Conservation (phyloP, 2,329 filamentous ascomycete species). For the Penicillium paneum region DNA sequence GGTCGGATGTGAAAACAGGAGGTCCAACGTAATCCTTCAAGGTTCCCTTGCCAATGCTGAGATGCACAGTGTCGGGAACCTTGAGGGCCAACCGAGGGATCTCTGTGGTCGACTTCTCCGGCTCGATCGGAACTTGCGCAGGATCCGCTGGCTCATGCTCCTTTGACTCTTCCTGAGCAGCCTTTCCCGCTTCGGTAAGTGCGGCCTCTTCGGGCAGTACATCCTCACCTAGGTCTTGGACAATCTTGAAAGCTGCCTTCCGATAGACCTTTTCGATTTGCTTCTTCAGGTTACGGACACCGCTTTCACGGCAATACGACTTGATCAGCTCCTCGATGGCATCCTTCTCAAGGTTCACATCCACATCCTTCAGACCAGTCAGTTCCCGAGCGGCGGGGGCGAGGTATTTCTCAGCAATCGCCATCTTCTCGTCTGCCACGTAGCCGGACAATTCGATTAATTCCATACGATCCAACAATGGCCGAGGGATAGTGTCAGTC, state of each 20-base stretch:
- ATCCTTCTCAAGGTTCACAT: constrained; percentile 79
- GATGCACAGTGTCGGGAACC: constrained; percentile 82
- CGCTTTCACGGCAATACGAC: constrained; percentile 95
- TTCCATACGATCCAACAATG: constrained; percentile 94
- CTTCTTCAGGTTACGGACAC: constrained; percentile 97
- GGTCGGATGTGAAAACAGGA: constrained; percentile 90
- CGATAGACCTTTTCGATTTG: constrained; percentile 99
- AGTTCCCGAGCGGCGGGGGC: constrained; percentile 92
- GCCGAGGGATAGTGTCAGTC: constrained; percentile 94
- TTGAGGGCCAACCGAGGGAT: constrained; percentile 71
- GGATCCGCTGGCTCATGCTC: constrained; percentile 60
- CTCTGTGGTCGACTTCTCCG: constrained; percentile 46
- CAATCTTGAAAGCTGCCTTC: constrained; percentile 95
- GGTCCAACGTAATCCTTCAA: constrained; percentile 96
- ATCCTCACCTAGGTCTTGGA: constrained; percentile 86
- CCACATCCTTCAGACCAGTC: constrained; percentile 82
- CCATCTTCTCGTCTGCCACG: constrained; percentile 97
- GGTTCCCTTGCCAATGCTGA: constrained; percentile 82
- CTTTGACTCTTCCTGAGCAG: constrained; percentile 61
- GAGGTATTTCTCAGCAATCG: constrained; percentile 90
- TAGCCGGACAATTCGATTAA: constrained; percentile 95
- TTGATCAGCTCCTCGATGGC: constrained; percentile 97
- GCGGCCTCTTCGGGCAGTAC: constrained; percentile 76
- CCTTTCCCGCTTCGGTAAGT: constrained; percentile 80
- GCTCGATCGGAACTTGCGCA: constrained; percentile 57